Percentiles rank a stretch among this genome's conserved stretches.
These are phyloP conservation scores for Aureobasidium mangrovei DNA, from an alignment of 2,329 filamentous ascomycete genomes.

Conservation along the genomic window DNA sequence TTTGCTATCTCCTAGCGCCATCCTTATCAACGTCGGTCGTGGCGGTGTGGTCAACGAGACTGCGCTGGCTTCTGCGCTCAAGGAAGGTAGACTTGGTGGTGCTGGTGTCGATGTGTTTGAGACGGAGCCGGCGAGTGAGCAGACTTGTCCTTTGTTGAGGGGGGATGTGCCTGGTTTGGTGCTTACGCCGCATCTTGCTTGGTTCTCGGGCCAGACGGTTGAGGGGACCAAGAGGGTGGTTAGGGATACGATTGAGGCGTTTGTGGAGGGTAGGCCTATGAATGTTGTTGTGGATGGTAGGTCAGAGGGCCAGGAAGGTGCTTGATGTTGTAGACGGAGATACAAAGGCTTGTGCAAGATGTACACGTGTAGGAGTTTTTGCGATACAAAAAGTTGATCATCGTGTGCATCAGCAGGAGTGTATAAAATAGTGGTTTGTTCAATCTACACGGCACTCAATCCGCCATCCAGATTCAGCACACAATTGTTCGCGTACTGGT, in stretches of 20 bases:
- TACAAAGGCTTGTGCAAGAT: no score
- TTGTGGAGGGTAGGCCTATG: constrained; percentile 31
- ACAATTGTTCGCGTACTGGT: constrained; percentile 80
- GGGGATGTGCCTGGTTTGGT: constrained; percentile 41
- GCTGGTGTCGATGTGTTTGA: constrained; percentile 45
- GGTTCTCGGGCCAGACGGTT: constrained; percentile 42
- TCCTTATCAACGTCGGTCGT: constrained; percentile 41
- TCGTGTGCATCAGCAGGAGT: no score
- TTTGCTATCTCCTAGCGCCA: constrained; percentile 36
- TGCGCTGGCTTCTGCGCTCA: constrained; percentile 39
- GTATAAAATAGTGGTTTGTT: no score
- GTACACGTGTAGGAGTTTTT: no score
- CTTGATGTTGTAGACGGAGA: no score
- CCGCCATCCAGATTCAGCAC: constrained; percentile 80
- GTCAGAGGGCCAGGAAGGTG: no score
- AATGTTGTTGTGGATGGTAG: constrained; percentile 27
- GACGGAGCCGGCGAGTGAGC: constrained; percentile 38
- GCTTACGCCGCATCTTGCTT: constrained; percentile 46
- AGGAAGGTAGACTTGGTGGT: constrained; percentile 38
- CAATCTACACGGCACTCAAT: constrained; percentile 48
- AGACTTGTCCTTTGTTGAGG: constrained; percentile 38
- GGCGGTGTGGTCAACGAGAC: constrained; percentile 45
- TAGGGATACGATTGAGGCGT: constrained; percentile 41
- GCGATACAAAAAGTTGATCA: no score
- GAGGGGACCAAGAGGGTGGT: constrained; percentile 37